Conservation (phyloP, 768 basidiomycete species). For the Leccinum longicurvipes region DNA sequence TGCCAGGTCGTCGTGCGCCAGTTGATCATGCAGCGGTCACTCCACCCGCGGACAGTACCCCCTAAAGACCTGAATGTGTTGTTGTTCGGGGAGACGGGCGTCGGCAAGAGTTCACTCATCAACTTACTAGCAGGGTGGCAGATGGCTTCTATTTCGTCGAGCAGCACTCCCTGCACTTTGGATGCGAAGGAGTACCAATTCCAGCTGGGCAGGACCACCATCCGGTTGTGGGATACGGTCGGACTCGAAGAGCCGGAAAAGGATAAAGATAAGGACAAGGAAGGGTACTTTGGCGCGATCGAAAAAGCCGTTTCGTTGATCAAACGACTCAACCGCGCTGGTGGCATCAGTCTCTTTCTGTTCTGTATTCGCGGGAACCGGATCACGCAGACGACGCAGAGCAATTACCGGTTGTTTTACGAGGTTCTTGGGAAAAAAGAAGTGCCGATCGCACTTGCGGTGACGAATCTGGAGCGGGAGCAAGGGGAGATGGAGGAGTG, state of each 20-base stretch:
- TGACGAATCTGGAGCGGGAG: slow-evolving; percentile 39
- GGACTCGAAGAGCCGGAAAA: slow-evolving; percentile 31
- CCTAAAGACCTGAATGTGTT: slow-evolving; percentile 29
- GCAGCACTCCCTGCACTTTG: slow-evolving; percentile 35
- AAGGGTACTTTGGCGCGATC: slow-evolving; percentile 26
- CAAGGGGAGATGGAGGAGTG: slow-evolving; percentile 30
- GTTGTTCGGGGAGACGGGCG: slow-evolving; percentile 41
- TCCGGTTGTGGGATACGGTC: slow-evolving; percentile 33
- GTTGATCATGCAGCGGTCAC: slow-evolving; percentile 19
- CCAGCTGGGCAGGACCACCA: slow-evolving; percentile 19
- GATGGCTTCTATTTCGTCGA: slow-evolving; percentile 21
- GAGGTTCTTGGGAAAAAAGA: slow-evolving; percentile 28
- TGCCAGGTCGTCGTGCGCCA: slow-evolving; percentile 22
- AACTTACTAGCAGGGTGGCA: slow-evolving; percentile 27
- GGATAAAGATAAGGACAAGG: slow-evolving; percentile 1
- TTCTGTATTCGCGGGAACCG: slow-evolving; percentile 40
- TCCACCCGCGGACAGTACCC: slow-evolving; percentile 17
- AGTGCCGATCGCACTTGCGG: slow-evolving; percentile 38
- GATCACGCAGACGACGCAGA: slow-evolving; percentile 27
- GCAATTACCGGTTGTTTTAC: slow-evolving; percentile 25
- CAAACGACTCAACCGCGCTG: slow-evolving; percentile 24
- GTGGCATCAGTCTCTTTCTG: slow-evolving; percentile 39
- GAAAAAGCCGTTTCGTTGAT: slow-evolving; percentile 34
- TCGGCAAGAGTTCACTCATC: slow-evolving; percentile 32
- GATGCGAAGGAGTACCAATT: slow-evolving; percentile 26